Conservation (phyloP, 192 early-diverging fungal species). For the Podila minutissima region DNA sequence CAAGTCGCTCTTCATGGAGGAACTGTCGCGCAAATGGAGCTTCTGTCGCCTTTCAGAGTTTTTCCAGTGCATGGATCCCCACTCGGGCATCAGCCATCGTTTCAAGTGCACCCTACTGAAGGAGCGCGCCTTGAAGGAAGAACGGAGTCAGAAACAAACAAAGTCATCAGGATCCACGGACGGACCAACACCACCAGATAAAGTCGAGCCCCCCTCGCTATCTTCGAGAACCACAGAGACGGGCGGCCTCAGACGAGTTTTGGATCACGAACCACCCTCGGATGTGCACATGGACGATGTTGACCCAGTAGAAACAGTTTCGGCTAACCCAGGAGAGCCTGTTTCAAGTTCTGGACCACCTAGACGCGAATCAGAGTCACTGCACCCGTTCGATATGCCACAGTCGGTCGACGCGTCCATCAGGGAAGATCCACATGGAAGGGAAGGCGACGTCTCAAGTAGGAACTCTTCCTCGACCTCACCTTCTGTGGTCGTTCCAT, state of each 20-base stretch:
- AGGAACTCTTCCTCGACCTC: not conserved
- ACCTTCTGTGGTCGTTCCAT: not conserved
- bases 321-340: not conserved
- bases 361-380: not conserved
- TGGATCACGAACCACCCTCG: not conserved
- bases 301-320: not conserved
- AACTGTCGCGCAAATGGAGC: constrained; percentile 48
- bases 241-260: no score
- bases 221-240: no score
- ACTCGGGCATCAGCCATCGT: constrained; percentile 36
- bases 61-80: constrained; percentile 43
- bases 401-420: not conserved
- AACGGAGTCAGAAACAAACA: constrained; percentile 13
- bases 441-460: not conserved
- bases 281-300: not conserved
- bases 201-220: no score
- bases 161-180: not conserved
- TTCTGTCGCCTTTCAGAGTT: constrained; percentile 50
- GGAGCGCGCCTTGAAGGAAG: constrained; percentile 42
- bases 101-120: constrained; percentile 48
- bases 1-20: constrained; percentile 48
- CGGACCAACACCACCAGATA: not conserved
- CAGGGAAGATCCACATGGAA: not conserved
- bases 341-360: not conserved
- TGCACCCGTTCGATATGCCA: not conserved